Evolutionary conservation across 2,329 filamentous ascomycete species (phyloP).

Genomic region (Cercospora sesami): DNA sequence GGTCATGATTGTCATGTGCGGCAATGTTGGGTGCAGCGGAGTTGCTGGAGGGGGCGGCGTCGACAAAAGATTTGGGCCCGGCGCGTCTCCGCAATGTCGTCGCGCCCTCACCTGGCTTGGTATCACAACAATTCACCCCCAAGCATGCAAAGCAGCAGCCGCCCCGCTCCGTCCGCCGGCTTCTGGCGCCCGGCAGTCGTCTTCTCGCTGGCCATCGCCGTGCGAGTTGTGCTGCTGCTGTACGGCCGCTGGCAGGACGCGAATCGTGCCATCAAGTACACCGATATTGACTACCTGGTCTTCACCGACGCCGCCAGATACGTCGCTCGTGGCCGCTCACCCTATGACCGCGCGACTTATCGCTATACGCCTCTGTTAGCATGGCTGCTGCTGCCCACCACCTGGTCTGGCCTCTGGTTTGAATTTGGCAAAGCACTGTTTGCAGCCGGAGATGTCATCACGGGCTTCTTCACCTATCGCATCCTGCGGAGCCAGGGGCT

Average conservation of each 20-base stretch:
- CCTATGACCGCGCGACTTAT: constrained; percentile 90
- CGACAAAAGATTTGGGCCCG: neutral
- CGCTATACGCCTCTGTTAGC: constrained; percentile 93
- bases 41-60: neutral
- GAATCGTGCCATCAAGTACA: constrained; percentile 91
- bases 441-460: constrained; percentile 76
- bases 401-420: constrained; percentile 65
- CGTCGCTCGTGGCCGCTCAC: constrained; percentile 65
- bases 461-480: constrained; percentile 72
- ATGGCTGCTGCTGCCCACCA: constrained; percentile 84
- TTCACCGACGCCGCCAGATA: constrained; percentile 93
- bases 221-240: constrained; percentile 73
- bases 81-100: neutral
- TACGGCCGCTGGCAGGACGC: constrained; percentile 94
- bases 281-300: constrained; percentile 97
- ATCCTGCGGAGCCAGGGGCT: constrained; percentile 53
- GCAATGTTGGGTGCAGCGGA: neutral
- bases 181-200: constrained; percentile 39
- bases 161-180: constrained; percentile 3
- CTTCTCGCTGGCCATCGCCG: constrained; percentile 53
- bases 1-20: constrained; percentile 46
- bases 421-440: constrained; percentile 87
- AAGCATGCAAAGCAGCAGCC: neutral
- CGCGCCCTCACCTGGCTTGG: neutral
- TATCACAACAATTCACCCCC: neutral